These are phyloP conservation scores for Backusella psychrophila DNA, from an alignment of 192 early-diverging fungal species.

Conservation along the genomic window DNA sequence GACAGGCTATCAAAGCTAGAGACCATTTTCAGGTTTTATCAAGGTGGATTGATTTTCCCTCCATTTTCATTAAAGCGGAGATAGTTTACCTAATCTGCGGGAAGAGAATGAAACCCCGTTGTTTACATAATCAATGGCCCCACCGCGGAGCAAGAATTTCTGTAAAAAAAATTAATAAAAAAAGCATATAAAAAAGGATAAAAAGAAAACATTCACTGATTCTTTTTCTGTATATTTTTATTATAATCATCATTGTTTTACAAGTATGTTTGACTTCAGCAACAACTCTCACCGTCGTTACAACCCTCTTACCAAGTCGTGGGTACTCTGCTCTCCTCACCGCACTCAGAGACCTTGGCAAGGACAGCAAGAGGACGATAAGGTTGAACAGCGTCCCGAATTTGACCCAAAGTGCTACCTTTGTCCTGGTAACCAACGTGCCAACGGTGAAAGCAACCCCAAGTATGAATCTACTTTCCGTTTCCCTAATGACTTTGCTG, in stretches of 20 bases:
- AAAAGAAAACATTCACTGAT: neutral
- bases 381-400: constrained; percentile 40
- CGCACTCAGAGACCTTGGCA: constrained; percentile 93
- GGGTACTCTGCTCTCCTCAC: constrained; percentile 96
- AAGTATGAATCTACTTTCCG: constrained; percentile 75
- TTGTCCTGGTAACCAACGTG: constrained; percentile 83
- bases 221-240: constrained; percentile 1
- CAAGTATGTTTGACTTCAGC: constrained; percentile 45
- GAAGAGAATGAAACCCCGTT: neutral
- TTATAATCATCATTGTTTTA: neutral
- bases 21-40: neutral
- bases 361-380: constrained; percentile 60
- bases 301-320: constrained; percentile 88
- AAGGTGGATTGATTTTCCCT: neutral
- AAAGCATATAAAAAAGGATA: neutral
- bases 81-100: neutral
- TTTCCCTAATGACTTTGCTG: constrained; percentile 93
- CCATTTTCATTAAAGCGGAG: neutral
- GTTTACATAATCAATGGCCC: constrained; percentile 17
- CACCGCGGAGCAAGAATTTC: constrained; percentile 15
- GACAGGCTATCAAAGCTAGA: neutral
- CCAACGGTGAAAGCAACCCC: constrained; percentile 71
- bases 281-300: constrained; percentile 79
- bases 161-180: neutral
- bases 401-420: constrained; percentile 82